phyloP scores from a whole-genome alignment of 129 eudicot genomes.

The Erigeron canadensis region DNA sequence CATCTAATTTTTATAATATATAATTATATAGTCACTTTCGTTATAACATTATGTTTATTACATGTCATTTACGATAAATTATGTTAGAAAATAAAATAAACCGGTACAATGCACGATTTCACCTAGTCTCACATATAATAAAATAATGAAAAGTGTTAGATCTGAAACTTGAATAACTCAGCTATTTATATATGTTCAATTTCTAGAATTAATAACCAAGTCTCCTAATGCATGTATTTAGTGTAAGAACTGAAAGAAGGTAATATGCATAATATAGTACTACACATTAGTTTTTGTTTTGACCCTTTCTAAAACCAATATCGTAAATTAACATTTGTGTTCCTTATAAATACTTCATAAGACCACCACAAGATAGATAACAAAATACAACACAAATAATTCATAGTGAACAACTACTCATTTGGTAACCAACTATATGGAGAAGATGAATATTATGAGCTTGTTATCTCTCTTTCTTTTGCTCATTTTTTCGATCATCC shows the following conservation, averaged over 20 bases:
- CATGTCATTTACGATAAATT: no score
- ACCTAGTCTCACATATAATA: no score
- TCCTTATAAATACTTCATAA: background rate
- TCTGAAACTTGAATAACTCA: background rate
- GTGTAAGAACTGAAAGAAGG: background rate
- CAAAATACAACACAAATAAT: background rate
- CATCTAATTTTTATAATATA: no score
- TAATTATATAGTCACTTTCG: no score
- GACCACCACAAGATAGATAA: background rate
- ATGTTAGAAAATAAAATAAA: no score
- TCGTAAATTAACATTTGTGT: background rate
- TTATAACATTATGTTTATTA: no score
- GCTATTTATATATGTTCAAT: background rate
- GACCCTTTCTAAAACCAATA: slow-evolving; percentile 18
- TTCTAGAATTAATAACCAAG: slow-evolving; percentile 14
- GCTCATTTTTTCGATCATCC: background rate
- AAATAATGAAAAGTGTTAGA: background rate
- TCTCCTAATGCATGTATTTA: background rate
- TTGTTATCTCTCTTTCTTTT: slow-evolving; percentile 9
- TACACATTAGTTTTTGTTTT: background rate
- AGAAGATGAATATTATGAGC: slow-evolving; percentile 12
- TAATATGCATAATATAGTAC: background rate
- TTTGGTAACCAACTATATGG: background rate
- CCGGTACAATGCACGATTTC: no score
- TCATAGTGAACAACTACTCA: background rate